Conservation (phyloP, 2,329 filamentous ascomycete species). For the Didymella glomerata region DNA sequence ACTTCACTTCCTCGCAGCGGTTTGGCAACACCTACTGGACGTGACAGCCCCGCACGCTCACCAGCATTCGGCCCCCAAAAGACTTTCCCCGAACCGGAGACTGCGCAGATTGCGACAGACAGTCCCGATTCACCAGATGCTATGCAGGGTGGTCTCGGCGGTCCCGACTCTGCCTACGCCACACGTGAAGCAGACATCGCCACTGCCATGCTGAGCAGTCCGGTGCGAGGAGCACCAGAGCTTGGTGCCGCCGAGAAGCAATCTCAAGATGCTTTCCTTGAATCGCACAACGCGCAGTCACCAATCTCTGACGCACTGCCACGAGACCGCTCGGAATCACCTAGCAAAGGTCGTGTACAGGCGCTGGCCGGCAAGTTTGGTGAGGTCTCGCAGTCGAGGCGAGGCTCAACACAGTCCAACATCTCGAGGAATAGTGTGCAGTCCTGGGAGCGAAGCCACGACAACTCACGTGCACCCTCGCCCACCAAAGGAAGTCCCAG, state of each 20-base stretch:
- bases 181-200: constrained; percentile 51
- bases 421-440: constrained; percentile 52
- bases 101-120: constrained; percentile 57
- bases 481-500: constrained; percentile 40
- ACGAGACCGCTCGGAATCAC: constrained; percentile 53
- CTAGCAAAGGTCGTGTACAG: constrained; percentile 60
- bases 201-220: constrained; percentile 35
- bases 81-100: constrained; percentile 56
- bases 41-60: constrained; percentile 68
- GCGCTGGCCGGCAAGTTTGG: constrained; percentile 61
- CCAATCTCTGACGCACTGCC: constrained; percentile 42
- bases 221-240: constrained; percentile 31
- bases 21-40: constrained; percentile 65
- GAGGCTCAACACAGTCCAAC: constrained; percentile 57
- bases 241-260: constrained; percentile 43
- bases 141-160: constrained; percentile 38
- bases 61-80: constrained; percentile 61
- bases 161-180: constrained; percentile 41
- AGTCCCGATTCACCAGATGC: constrained; percentile 44
- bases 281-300: constrained; percentile 43
- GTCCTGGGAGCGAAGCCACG: constrained; percentile 52
- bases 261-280: constrained; percentile 48
- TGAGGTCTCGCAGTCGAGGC: constrained; percentile 56
- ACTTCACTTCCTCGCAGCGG: constrained; percentile 59
- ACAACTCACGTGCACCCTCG: constrained; percentile 48